A percentile compares a stretch with the other conserved stretches of the same genome.
These are phyloP conservation scores for Nitzschia sp. DNA, from an alignment of 108 stramenopile species.

Conservation along the genomic window DNA sequence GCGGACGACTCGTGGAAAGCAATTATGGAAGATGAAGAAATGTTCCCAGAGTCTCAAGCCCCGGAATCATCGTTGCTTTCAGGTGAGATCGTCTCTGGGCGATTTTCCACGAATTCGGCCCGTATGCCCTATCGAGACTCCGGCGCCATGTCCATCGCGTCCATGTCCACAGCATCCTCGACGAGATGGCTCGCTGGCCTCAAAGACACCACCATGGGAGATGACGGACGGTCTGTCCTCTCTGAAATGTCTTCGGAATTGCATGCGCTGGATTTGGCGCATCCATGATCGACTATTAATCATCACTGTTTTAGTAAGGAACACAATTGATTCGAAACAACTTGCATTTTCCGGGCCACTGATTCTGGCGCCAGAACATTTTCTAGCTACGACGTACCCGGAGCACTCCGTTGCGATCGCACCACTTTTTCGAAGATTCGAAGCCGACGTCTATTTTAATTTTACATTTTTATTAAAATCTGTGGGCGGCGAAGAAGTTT, in stretches of 20 bases:
- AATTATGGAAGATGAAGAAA: slow-evolving; percentile 28
- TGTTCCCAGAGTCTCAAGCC: background rate
- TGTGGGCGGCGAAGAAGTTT: too few species aligned
- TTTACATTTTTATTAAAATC: too few species aligned
- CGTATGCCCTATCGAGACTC: background rate
- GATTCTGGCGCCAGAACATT: too few species aligned
- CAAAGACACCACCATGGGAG: slow-evolving; percentile 11
- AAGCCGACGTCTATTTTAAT: too few species aligned
- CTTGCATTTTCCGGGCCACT: too few species aligned
- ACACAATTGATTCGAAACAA: too few species aligned
- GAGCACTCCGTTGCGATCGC: too few species aligned
- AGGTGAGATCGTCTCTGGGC: background rate
- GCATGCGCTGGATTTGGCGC: slow-evolving; percentile 40
- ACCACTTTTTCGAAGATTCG: too few species aligned
- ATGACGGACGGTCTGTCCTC: slow-evolving; percentile 27
- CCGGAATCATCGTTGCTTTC: slow-evolving; percentile 6
- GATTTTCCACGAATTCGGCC: background rate
- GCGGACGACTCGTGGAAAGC: slow-evolving; percentile 19
- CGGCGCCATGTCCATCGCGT: slow-evolving; percentile 28
- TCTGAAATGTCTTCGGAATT: slow-evolving; percentile 38
- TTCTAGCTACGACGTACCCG: too few species aligned
- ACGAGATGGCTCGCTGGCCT: slow-evolving; percentile 22
- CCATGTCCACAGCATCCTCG: slow-evolving; percentile 25
- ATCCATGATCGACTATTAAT: too few species aligned
- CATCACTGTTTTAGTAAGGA: too few species aligned